Evolutionary conservation across 345 rosid genomes (phyloP).

Genomic region (Hypericum androsaemum): DNA sequence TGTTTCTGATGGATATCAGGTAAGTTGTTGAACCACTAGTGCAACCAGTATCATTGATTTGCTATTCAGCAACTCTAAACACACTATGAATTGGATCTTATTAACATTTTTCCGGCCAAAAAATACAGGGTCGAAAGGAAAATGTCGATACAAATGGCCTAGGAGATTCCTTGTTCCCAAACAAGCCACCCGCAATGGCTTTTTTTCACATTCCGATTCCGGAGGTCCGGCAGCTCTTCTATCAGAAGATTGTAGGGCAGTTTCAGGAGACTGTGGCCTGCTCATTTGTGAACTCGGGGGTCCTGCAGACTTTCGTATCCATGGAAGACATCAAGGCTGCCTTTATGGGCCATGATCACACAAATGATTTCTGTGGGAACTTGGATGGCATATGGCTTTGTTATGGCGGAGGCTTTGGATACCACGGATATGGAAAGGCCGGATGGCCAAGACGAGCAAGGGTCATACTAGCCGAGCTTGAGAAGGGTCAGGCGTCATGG

Average conservation of each 20-base stretch:
- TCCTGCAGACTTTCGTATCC: slow-evolving; percentile 45
- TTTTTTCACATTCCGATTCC: slow-evolving; percentile 85
- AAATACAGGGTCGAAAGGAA: slow-evolving; percentile 33
- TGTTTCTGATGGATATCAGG: slow-evolving; percentile 39
- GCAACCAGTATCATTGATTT: no score
- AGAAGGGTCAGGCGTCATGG: slow-evolving; percentile 44
- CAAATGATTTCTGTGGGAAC: slow-evolving; percentile 77
- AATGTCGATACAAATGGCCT: not conserved
- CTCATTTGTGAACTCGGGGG: slow-evolving; percentile 61
- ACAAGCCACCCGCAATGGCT: slow-evolving; percentile 37
- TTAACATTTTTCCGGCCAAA: slow-evolving; percentile 32
- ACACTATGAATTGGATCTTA: slow-evolving; percentile 19
- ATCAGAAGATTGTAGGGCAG: slow-evolving; percentile 46
- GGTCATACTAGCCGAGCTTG: slow-evolving; percentile 56
- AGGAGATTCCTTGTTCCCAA: slow-evolving; percentile 12
- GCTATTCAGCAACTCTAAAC: no score
- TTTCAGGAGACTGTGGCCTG: slow-evolving; percentile 76
- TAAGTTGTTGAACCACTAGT: slow-evolving; percentile 7
- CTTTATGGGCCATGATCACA: slow-evolving; percentile 83
- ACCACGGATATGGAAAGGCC: slow-evolving; percentile 72
- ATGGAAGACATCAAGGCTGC: slow-evolving; percentile 78
- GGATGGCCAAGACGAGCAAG: slow-evolving; percentile 76
- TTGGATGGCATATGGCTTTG: slow-evolving; percentile 76
- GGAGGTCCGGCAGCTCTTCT: slow-evolving; percentile 53
- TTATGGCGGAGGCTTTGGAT: slow-evolving; percentile 92